Evolutionary conservation across 208 protist genomes (phyloP).

Genomic region (Strigomonas galati): DNA sequence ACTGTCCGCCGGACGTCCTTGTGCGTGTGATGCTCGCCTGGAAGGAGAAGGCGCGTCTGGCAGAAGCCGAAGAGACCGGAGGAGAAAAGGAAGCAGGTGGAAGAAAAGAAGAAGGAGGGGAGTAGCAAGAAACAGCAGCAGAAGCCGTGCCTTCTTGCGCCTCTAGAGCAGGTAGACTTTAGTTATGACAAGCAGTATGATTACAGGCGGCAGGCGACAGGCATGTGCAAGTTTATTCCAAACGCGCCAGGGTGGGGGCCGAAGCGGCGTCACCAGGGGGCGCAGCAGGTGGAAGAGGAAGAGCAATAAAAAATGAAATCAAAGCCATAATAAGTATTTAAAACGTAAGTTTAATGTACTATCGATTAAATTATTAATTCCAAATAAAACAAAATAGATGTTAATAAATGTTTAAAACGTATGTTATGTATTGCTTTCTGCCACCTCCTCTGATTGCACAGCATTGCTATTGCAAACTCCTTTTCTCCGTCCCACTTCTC

Average conservation of each 20-base stretch:
- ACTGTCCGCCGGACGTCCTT: slow-evolving; percentile 84
- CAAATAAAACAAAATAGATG: not conserved
- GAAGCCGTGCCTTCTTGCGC: slow-evolving; percentile 28
- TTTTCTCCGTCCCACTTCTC: no score
- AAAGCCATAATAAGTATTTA: slow-evolving; percentile 10
- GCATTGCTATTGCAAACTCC: no score
- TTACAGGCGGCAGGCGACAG: slow-evolving; percentile 64
- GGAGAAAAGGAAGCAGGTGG: not conserved
- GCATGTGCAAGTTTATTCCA: slow-evolving; percentile 85
- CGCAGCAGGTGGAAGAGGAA: slow-evolving; percentile 24
- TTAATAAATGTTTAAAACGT: no score
- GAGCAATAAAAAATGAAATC: not conserved
- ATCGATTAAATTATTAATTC: not conserved
- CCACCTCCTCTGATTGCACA: no score
- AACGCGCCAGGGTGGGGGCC: slow-evolving; percentile 89
- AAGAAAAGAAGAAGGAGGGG: not conserved
- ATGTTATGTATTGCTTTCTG: no score
- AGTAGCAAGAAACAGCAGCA: slow-evolving; percentile 14
- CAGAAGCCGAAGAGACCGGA: slow-evolving; percentile 10
- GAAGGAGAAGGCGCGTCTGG: slow-evolving; percentile 39
- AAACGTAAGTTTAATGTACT: not conserved
- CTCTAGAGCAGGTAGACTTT: slow-evolving; percentile 62
- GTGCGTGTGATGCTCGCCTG: slow-evolving; percentile 84
- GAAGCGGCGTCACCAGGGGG: slow-evolving; percentile 76
- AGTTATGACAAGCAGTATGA: slow-evolving; percentile 76